A percentile compares a stretch with the other conserved stretches of the same genome.
These are phyloP conservation scores for Beauveria pseudobassiana DNA, from an alignment of 2,329 filamentous ascomycete species.

Conservation along the genomic window DNA sequence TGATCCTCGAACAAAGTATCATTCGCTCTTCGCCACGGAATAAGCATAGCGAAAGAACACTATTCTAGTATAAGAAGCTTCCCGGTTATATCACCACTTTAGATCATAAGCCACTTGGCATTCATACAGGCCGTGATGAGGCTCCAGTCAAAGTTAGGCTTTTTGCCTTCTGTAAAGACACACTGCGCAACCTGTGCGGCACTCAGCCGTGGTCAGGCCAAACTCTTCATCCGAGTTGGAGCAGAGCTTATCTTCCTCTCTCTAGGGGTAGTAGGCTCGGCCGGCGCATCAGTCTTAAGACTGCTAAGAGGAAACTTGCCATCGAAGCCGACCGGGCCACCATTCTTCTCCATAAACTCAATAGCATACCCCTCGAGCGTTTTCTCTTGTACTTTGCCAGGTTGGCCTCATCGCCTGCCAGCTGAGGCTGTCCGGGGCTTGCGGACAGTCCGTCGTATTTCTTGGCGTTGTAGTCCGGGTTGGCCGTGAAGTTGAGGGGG, in stretches of 20 bases:
- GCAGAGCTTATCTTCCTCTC: not conserved
- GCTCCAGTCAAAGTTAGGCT: not conserved
- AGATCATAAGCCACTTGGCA: not conserved
- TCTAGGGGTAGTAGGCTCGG: not conserved
- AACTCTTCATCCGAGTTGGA: not conserved
- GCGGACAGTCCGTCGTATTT: not conserved
- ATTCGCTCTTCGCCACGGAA: too few relatives aligned
- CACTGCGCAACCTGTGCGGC: not conserved
- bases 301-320: not conserved
- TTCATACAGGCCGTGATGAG: not conserved
- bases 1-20: too few relatives aligned
- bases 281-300: not conserved
- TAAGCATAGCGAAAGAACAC: too few relatives aligned
- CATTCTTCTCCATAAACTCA: conserved; percentile 1
- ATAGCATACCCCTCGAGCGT: not conserved
- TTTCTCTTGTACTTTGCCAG: not conserved
- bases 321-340: not conserved
- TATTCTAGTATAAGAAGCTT: too few relatives aligned
- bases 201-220: not conserved
- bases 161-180: not conserved
- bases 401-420: not conserved
- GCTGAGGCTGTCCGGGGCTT: conserved; percentile 1
- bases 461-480: not conserved
- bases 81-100: not conserved
- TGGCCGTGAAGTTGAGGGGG: not conserved